A percentile compares a stretch with the other conserved stretches of the same genome.
phyloP scores from a whole-genome alignment of 306 rosid genomes.

The Ochetophila trinervis region DNA sequence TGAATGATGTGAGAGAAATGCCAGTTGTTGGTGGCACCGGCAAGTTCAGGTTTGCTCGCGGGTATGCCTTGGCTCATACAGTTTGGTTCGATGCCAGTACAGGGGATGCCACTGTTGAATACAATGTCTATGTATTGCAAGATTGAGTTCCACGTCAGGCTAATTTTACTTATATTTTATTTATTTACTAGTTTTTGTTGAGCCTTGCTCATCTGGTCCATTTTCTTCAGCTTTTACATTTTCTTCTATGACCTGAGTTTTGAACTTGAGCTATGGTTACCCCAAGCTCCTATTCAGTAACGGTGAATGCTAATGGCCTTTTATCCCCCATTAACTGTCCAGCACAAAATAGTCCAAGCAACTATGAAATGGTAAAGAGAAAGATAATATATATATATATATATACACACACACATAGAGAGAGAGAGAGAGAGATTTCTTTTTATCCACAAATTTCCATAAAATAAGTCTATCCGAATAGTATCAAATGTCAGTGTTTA shows the following conservation, averaged over 20 bases:
- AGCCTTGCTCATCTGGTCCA: background rate
- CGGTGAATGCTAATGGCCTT: no score
- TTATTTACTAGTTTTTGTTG: no score
- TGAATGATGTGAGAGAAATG: constrained; percentile 29
- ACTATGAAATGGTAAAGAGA: no score
- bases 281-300: no score
- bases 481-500: constrained; percentile 4
- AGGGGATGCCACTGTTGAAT: constrained; percentile 39
- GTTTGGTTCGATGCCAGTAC: constrained; percentile 21
- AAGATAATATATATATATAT: no score
- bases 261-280: no score
- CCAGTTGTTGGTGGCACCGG: constrained; percentile 36
- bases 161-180: background rate
- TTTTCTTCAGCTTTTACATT: no score
- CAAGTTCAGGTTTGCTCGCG: constrained; percentile 25
- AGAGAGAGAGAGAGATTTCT: background rate
- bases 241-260: no score
- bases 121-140: constrained; percentile 30
- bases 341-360: no score
- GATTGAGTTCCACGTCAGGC: constrained; percentile 8
- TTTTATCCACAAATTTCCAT: background rate
- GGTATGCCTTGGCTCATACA: constrained; percentile 38
- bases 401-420: no score
- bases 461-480: background rate
- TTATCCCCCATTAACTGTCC: no score